phyloP scores from a whole-genome alignment of 2,329 filamentous ascomycete species.

The Dryadomyces quercivorus region DNA sequence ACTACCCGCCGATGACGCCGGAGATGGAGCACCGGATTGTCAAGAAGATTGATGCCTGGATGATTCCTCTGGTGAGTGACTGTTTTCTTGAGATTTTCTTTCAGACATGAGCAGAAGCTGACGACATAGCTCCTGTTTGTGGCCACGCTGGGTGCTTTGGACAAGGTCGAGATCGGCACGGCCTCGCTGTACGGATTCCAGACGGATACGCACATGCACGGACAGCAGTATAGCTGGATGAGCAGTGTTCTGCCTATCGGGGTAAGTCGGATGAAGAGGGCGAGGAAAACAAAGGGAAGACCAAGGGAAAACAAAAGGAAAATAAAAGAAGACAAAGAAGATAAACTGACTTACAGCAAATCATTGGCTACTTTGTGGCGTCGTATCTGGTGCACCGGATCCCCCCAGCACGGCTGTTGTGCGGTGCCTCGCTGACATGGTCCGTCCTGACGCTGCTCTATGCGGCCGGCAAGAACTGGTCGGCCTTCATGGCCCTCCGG shows the following conservation, averaged over 20 bases:
- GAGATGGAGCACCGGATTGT: constrained; percentile 17
- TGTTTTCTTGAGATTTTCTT: background rate
- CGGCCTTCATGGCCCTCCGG: constrained; percentile 18
- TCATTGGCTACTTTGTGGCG: constrained; percentile 13
- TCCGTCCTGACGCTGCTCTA: constrained; percentile 17
- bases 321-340: background rate
- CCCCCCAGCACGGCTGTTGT: constrained; percentile 17
- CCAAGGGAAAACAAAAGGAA: background rate
- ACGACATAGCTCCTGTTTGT: constrained; percentile 16
- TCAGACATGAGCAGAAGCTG: background rate
- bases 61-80: constrained; percentile 3
- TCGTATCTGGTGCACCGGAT: constrained; percentile 18
- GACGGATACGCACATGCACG: constrained; percentile 13
- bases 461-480: constrained; percentile 16
- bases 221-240: constrained; percentile 4
- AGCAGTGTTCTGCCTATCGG: constrained; percentile 1
- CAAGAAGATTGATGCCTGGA: constrained; percentile 12
- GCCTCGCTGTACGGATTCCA: constrained; percentile 22
- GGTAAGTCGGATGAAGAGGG: background rate
- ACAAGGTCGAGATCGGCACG: constrained; percentile 21
- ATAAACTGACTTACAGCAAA: background rate
- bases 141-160: constrained; percentile 19
- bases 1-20: constrained; percentile 15
- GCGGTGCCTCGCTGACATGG: constrained; percentile 17
- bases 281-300: background rate